A percentile compares a stretch with the other conserved stretches of the same genome.
Evolutionary conservation across 1,284 basidiomycete genomes (phyloP).

Genomic region (Amylostereum areolatum): DNA sequence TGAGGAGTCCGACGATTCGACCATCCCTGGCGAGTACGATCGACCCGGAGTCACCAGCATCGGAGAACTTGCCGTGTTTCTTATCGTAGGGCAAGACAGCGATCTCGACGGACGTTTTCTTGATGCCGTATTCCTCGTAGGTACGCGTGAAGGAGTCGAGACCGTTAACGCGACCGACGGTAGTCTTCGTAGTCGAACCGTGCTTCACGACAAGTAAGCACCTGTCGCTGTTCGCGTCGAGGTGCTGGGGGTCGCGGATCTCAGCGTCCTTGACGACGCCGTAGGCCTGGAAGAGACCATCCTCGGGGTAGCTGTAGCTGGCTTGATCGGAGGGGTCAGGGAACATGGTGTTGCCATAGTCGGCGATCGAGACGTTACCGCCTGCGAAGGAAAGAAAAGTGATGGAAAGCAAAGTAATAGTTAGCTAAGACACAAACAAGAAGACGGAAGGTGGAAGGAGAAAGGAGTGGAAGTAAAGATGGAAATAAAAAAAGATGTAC

Average conservation of each 20-base stretch:
- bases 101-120: constrained; percentile 15
- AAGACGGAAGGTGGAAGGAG: constrained; percentile 13
- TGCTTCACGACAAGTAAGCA: constrained; percentile 23
- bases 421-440: constrained; percentile 13
- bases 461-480: constrained; percentile 13
- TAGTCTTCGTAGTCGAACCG: constrained; percentile 21
- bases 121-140: constrained; percentile 13
- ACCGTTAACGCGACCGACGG: constrained; percentile 22
- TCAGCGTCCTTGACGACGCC: constrained; percentile 17
- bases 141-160: constrained; percentile 20
- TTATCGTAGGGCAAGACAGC: constrained; percentile 17
- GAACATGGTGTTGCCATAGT: constrained; percentile 23
- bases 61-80: constrained; percentile 17
- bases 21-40: constrained; percentile 19
- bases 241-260: constrained; percentile 19
- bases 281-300: constrained; percentile 22
- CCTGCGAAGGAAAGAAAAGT: constrained; percentile 13
- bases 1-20: constrained; percentile 21
- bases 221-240: constrained; percentile 18
- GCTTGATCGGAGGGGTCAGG: constrained; percentile 19
- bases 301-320: constrained; percentile 19
- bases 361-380: constrained; percentile 17
- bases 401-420: constrained; percentile 8
- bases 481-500: constrained; percentile 18
- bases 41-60: constrained; percentile 22